phyloP scores from a whole-genome alignment of 495 filamentous ascomycete genomes.

The Talaromyces borbonicus region DNA sequence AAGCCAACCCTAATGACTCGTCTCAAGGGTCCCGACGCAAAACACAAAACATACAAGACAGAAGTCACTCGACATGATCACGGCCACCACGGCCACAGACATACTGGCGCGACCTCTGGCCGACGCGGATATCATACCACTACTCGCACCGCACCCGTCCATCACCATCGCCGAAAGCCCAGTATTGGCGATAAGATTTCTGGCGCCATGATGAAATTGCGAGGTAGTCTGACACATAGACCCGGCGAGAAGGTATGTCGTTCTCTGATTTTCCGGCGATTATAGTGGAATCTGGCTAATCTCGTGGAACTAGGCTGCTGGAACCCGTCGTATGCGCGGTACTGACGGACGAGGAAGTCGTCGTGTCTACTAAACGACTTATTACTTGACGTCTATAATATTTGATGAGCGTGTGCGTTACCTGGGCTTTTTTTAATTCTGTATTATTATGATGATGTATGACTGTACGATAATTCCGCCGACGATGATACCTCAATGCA shows the following conservation, averaged over 20 bases:
- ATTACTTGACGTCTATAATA: no score
- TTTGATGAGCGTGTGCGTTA: no score
- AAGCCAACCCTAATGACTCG: constrained; percentile 36
- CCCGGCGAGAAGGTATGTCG: constrained; percentile 52
- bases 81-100: neutral
- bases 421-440: no score
- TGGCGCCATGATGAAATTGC: constrained; percentile 57
- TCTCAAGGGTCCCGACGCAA: constrained; percentile 19
- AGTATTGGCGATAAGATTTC: constrained; percentile 59
- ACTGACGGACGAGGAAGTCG: constrained; percentile 52
- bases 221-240: constrained; percentile 49
- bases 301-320: constrained; percentile 46
- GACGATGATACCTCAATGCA: constrained; percentile 1
- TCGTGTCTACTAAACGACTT: constrained; percentile 1
- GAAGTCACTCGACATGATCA: constrained; percentile 8
- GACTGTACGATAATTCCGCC: constrained; percentile 1
- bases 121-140: constrained; percentile 11
- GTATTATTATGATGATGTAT: neutral
- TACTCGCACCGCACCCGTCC: constrained; percentile 19
- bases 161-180: constrained; percentile 48
- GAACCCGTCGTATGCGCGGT: constrained; percentile 60
- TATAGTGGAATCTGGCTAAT: no score
- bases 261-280: neutral
- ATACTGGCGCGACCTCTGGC: neutral
- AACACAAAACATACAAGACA: constrained; percentile 19